These are phyloP conservation scores for Cenococcum geophilum DNA, from an alignment of 495 filamentous ascomycete genomes.

Conservation along the genomic window DNA sequence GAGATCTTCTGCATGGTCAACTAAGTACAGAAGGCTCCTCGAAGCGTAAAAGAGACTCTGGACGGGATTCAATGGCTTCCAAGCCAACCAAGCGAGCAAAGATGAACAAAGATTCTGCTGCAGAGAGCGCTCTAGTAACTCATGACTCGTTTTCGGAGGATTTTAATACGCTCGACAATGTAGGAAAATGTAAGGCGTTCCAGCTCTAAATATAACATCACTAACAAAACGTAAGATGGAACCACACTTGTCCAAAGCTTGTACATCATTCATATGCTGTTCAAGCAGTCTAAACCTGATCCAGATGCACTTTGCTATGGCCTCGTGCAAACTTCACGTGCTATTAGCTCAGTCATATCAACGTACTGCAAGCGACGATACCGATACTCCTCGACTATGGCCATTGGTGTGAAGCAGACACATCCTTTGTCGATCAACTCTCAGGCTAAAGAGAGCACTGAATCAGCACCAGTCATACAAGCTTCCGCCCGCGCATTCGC, in stretches of 20 bases:
- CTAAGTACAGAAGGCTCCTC: not conserved
- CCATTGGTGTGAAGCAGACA: not conserved
- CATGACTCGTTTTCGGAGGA: slow-evolving; percentile 13
- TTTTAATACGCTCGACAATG: slow-evolving; percentile 5
- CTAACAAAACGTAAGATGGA: slow-evolving; percentile 5
- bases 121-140: not conserved
- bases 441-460: slow-evolving; percentile 9
- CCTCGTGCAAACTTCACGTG: slow-evolving; percentile 11
- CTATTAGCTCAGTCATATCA: slow-evolving; percentile 16
- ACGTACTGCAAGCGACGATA: slow-evolving; percentile 8
- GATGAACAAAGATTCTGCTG: not conserved
- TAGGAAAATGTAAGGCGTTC: slow-evolving; percentile 21
- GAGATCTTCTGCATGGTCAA: not conserved
- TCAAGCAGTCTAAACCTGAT: not conserved
- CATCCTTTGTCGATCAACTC: not conserved
- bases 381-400: not conserved
- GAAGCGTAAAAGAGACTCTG: not conserved
- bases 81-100: slow-evolving; percentile 17
- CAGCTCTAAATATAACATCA: not conserved
- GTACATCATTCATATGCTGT: slow-evolving; percentile 16
- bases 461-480: slow-evolving; percentile 12
- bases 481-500: slow-evolving; percentile 17
- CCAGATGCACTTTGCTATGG: slow-evolving; percentile 13
- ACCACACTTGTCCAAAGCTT: slow-evolving; percentile 12
- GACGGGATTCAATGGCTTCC: not conserved